Percentiles rank a stretch among this genome's conserved stretches.
Conservation (phyloP, 148 eudicot genomes). For the Fagopyrum tataricum region DNA sequence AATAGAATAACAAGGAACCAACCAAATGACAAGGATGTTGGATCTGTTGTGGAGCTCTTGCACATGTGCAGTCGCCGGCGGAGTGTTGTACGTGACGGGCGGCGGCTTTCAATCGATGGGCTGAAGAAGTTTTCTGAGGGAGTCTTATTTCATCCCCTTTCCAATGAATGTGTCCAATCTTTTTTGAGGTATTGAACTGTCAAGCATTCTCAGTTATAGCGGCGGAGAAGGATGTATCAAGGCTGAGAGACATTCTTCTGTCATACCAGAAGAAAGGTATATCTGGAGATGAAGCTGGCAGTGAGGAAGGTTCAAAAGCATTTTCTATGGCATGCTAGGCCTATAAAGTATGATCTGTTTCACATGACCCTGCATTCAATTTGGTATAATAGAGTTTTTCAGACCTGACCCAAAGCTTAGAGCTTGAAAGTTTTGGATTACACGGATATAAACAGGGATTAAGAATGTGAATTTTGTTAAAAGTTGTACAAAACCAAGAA, state of each 20-base stretch:
- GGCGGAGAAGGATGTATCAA: slow-evolving; percentile 74
- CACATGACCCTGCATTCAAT: slow-evolving; percentile 87
- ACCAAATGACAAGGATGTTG: too few species aligned
- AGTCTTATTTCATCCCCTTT: too few species aligned
- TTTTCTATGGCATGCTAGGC: slow-evolving; percentile 77
- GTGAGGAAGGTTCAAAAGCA: slow-evolving; percentile 64
- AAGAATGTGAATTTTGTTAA: neutral
- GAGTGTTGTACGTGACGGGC: too few species aligned
- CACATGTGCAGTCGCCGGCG: too few species aligned
- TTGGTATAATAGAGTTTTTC: slow-evolving; percentile 72
- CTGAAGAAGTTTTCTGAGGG: too few species aligned
- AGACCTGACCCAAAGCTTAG: slow-evolving; percentile 21
- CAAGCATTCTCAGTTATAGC: slow-evolving; percentile 55
- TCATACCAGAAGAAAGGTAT: slow-evolving; percentile 66
- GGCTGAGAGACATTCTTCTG: slow-evolving; percentile 50
- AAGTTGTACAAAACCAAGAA: neutral
- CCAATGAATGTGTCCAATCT: too few species aligned
- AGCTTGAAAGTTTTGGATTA: neutral
- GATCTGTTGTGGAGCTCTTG: too few species aligned
- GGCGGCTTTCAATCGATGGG: too few species aligned
- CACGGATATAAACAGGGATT: neutral
- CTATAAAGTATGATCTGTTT: slow-evolving; percentile 69
- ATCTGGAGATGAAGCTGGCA: slow-evolving; percentile 46
- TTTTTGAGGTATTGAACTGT: slow-evolving; percentile 76
- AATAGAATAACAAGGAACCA: too few species aligned